Evolutionary conservation across 2,329 filamentous ascomycete genomes (phyloP).

Genomic region (Magnaporthiopsis rhizophila): DNA sequence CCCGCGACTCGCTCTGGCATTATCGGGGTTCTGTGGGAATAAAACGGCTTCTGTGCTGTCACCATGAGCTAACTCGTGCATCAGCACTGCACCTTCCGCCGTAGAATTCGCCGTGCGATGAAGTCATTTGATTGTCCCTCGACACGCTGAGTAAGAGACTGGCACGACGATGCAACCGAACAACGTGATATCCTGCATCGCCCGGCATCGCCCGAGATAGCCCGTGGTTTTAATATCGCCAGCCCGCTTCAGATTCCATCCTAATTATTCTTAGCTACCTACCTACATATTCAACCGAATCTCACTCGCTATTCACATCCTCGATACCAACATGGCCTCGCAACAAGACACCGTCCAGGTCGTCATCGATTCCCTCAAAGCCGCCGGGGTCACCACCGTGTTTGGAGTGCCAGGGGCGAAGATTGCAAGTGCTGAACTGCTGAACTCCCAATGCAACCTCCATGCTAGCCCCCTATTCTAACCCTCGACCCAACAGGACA

Average conservation of each 20-base stretch:
- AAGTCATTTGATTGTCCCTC: neutral
- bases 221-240: neutral
- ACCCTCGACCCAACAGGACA: slow-evolving; percentile 19
- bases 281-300: too few relatives aligned
- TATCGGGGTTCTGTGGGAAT: too few relatives aligned
- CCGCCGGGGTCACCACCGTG: slow-evolving; percentile 34
- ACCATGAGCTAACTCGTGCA: neutral
- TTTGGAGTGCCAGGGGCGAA: slow-evolving; percentile 41
- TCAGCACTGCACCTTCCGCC: too few relatives aligned
- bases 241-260: too few relatives aligned
- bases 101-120: neutral
- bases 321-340: neutral
- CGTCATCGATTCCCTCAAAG: slow-evolving; percentile 21
- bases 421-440: slow-evolving; percentile 19
- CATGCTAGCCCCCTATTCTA: too few relatives aligned
- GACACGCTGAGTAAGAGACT: neutral
- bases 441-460: too few relatives aligned
- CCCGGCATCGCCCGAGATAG: neutral
- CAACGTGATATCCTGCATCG: neutral
- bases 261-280: too few relatives aligned
- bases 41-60: too few relatives aligned
- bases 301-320: too few relatives aligned
- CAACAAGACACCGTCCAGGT: slow-evolving; percentile 20
- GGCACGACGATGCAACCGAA: too few relatives aligned
- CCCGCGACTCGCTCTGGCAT: too few relatives aligned